Conservation (phyloP, 1,139 yeast species). For the Hemisphaericaspora xylanilytica region DNA sequence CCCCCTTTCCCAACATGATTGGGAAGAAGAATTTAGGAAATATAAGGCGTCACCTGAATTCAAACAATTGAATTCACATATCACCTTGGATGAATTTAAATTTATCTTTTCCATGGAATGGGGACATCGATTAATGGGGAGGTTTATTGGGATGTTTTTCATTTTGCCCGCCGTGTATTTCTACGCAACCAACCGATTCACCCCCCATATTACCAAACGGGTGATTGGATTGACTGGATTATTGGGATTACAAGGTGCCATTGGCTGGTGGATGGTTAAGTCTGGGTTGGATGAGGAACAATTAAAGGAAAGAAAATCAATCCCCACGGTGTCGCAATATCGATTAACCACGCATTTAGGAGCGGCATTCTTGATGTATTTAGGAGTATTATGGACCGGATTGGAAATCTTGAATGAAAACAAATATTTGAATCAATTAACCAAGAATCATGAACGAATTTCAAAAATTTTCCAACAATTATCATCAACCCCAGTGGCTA, state of each 20-base stretch:
- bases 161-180: slow-evolving; percentile 85
- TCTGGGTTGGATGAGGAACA: slow-evolving; percentile 88
- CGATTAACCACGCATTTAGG: slow-evolving; percentile 92
- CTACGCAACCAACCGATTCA: slow-evolving; percentile 63
- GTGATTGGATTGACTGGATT: slow-evolving; percentile 70
- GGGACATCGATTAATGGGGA: slow-evolving; percentile 91
- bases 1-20: slow-evolving; percentile 73
- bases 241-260: slow-evolving; percentile 88
- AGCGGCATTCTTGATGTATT: slow-evolving; percentile 84
- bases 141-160: slow-evolving; percentile 82
- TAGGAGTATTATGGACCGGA: slow-evolving; percentile 90
- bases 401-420: slow-evolving; percentile 78
- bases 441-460: slow-evolving; percentile 56
- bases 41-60: slow-evolving; percentile 90
- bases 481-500: slow-evolving; percentile 51
- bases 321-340: slow-evolving; percentile 95
- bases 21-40: slow-evolving; percentile 81
- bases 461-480: slow-evolving; percentile 52
- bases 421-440: slow-evolving; percentile 44
- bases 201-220: slow-evolving; percentile 64
- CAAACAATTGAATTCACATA: slow-evolving; percentile 82
- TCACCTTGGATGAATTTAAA: slow-evolving; percentile 89
- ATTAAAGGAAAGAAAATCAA: slow-evolving; percentile 74
- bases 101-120: slow-evolving; percentile 97
- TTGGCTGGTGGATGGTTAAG: slow-evolving; percentile 99